phyloP scores from a whole-genome alignment of 2,329 filamentous ascomycete species.

The Metarhizium album region DNA sequence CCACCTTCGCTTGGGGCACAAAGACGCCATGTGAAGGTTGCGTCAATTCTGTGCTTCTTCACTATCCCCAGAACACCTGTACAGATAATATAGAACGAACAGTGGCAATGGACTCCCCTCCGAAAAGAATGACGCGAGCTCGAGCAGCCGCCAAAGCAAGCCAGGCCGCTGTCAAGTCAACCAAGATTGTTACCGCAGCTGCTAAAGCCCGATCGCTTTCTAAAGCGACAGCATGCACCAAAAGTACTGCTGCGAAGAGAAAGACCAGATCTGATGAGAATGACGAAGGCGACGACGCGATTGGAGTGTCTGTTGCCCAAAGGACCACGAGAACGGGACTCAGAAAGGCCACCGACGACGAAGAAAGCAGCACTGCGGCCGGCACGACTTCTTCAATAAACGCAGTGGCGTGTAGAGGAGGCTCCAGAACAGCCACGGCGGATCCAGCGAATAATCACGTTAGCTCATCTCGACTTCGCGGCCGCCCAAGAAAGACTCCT shows the following conservation, averaged over 20 bases:
- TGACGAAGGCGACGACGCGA: constrained; percentile 32
- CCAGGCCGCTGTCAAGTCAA: constrained; percentile 27
- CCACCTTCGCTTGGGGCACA: constrained; percentile 9
- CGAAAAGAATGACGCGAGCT: constrained; percentile 47
- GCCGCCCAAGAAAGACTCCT: constrained; percentile 31
- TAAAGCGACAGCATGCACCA: constrained; percentile 20
- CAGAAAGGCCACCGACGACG: constrained; percentile 28
- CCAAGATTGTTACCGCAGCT: constrained; percentile 37
- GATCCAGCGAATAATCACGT: constrained; percentile 14
- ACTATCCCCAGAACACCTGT: constrained; percentile 3
- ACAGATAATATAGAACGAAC: not conserved
- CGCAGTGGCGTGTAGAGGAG: constrained; percentile 14
- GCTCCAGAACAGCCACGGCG: constrained; percentile 16
- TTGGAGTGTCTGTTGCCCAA: constrained; percentile 20
- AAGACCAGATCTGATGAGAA: constrained; percentile 45
- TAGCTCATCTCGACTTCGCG: constrained; percentile 19
- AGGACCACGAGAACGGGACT: constrained; percentile 30
- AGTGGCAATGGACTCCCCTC: constrained; percentile 41
- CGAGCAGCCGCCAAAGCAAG: constrained; percentile 32
- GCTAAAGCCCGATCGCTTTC: constrained; percentile 33
- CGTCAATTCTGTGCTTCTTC: constrained; percentile 5
- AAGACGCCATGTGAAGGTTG: constrained; percentile 16
- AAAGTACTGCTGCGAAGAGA: constrained; percentile 28
- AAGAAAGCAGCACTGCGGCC: constrained; percentile 8
- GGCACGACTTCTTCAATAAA: not conserved